Evolutionary conservation across 768 basidiomycete genomes (phyloP).

Genomic region (Collybiopsis luxurians): DNA sequence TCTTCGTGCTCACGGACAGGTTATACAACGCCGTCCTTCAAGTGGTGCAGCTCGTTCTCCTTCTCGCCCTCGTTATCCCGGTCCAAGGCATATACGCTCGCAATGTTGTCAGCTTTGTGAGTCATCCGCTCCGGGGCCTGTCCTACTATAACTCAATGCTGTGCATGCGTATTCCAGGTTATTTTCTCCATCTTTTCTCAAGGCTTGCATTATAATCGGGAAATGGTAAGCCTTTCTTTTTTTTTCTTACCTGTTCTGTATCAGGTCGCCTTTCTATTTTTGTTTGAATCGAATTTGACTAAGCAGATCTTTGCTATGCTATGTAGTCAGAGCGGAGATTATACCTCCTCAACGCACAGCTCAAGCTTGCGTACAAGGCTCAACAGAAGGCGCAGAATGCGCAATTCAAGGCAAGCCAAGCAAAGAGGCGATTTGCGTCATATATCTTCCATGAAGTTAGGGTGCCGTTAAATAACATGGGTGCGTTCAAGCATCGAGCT

Average conservation of each 20-base stretch:
- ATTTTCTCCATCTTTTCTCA: conserved; percentile 21
- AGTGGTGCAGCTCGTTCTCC: conserved; percentile 16
- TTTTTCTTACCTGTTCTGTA: too few species aligned
- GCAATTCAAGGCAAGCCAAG: conserved; percentile 27
- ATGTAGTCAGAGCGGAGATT: conserved; percentile 32
- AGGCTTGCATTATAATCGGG: conserved; percentile 22
- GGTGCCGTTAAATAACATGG: conserved; percentile 50
- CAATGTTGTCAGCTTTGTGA: conserved; percentile 21
- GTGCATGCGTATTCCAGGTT: conserved; percentile 5
- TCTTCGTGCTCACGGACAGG: conserved; percentile 20
- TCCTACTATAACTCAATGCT: too few species aligned
- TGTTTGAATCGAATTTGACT: too few species aligned
- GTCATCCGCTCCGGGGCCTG: conserved; percentile 31
- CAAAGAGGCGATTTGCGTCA: conserved; percentile 39
- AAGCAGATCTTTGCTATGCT: too few species aligned
- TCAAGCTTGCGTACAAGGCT: conserved; percentile 15
- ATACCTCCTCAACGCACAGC: conserved; percentile 34
- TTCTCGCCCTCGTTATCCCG: conserved; percentile 17
- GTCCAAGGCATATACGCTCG: conserved; percentile 20
- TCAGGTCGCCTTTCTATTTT: too few species aligned
- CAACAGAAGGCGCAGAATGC: conserved; percentile 36
- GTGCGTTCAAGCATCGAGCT: conserved; percentile 14
- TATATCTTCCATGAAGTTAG: conserved; percentile 50
- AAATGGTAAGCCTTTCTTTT: conserved; percentile 13
- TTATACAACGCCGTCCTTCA: conserved; percentile 20